Evolutionary conservation across 345 rosid genomes (phyloP).

Genomic region (Zanthoxylum bungeanum): DNA sequence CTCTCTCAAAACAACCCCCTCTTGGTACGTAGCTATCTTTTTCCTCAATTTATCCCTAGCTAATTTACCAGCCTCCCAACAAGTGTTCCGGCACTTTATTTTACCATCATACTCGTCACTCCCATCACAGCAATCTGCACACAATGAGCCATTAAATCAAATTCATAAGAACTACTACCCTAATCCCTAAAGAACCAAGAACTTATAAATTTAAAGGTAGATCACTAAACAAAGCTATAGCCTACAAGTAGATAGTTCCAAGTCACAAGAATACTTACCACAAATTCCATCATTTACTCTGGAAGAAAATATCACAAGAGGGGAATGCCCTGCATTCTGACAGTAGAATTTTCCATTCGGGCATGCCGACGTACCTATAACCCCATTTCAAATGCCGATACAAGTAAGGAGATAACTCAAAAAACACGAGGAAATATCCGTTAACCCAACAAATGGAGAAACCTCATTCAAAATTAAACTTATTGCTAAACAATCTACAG

Average conservation of each 20-base stretch:
- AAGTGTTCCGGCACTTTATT: constrained; percentile 69
- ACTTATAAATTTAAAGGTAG: not conserved
- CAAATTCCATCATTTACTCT: constrained; percentile 97
- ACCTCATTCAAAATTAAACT: not conserved
- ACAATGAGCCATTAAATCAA: constrained; percentile 7
- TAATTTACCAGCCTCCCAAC: constrained; percentile 94
- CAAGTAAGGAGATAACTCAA: not conserved
- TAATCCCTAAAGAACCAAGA: not conserved
- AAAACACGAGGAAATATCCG: not conserved
- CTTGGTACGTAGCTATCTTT: constrained; percentile 57
- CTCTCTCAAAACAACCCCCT: constrained; percentile 57
- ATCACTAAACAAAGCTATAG: not conserved
- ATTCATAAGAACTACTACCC: not conserved
- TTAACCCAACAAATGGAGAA: not conserved
- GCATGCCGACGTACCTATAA: constrained; percentile 92
- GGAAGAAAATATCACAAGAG: constrained; percentile 64
- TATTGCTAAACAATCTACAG: not conserved
- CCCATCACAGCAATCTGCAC: constrained; percentile 96
- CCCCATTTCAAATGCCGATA: not conserved
- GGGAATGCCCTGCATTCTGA: constrained; percentile 67
- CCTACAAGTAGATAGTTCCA: not conserved
- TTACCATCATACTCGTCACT: constrained; percentile 89
- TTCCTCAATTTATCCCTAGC: constrained; percentile 71
- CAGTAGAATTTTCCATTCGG: constrained; percentile 85
- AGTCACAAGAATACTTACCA: constrained; percentile 44